Conservation (phyloP, 768 basidiomycete species). For the Mycena haematopus region DNA sequence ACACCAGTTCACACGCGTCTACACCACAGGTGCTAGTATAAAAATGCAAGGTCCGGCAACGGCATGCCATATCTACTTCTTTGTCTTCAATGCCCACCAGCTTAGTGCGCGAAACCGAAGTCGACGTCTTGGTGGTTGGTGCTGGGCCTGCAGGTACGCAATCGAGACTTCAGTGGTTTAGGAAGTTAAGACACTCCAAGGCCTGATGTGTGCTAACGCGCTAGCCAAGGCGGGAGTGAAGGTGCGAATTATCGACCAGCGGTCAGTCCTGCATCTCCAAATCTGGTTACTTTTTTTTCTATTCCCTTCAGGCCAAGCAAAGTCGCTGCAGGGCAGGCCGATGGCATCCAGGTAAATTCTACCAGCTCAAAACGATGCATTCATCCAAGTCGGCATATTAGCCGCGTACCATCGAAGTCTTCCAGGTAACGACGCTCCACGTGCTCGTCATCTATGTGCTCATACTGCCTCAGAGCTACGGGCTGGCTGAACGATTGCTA, state of each 20-base stretch:
- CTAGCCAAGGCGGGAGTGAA: constrained; percentile 62
- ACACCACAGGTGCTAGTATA: constrained; percentile 5
- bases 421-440: constrained; percentile 46
- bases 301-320: constrained; percentile 46
- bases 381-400: constrained; percentile 27
- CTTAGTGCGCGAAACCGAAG: constrained; percentile 42
- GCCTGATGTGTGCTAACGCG: constrained; percentile 74
- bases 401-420: constrained; percentile 51
- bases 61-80: not conserved
- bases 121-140: constrained; percentile 68
- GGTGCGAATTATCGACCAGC: constrained; percentile 65
- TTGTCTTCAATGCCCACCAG: constrained; percentile 33
- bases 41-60: not conserved
- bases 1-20: constrained; percentile 7
- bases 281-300: constrained; percentile 5
- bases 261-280: constrained; percentile 40
- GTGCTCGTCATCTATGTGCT: not conserved
- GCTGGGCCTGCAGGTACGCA: constrained; percentile 56
- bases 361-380: constrained; percentile 26
- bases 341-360: constrained; percentile 64
- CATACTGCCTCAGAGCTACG: constrained; percentile 66
- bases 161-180: not conserved
- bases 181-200: constrained; percentile 26
- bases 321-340: constrained; percentile 62
- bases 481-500: constrained; percentile 68